Base-by-base conservation (phyloP, 2,329 filamentous ascomycete genomes). In the Orbilia quercus region DNA sequence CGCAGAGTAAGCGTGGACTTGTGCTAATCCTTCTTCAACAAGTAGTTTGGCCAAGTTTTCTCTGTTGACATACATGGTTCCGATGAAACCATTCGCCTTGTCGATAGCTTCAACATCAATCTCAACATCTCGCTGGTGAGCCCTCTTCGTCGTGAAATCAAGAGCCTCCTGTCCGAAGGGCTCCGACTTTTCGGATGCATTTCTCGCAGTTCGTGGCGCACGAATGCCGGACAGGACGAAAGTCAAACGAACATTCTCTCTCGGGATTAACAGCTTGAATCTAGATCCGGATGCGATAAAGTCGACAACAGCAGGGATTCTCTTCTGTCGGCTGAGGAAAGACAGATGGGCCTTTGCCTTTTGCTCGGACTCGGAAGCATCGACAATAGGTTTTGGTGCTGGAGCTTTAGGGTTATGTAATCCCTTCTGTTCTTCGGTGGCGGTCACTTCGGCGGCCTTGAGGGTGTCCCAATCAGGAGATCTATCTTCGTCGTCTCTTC, bases 81-180 rank as follows among this genome's bases (percentile, higher is more conserved):
- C 95, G 77, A 99, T 98, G 84, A 99, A 99, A 38, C 95, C 95
- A 78, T 95, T 95, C 23, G 95, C 89, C 84, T 97, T 98, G 85
- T 99, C 95, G 77, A 92, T 91, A 78, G 93, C 92, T 80, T 96
- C 89, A 18, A 99, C 90, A 78, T 99, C 93, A 69, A 99, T 91
- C 81, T 98, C 94, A 53, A 95, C 93, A 81, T 99, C 95, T 62
- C 95, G 89, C 83, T 99, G 95, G 84, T 92, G 90, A 82, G 90
- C 92, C 67, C 93, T 88, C 78, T 88, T 89, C 82, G 91, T 92
- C 53, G 94, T 93, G 77, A 98, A 89, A 55, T 99, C 94, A 75
- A 96, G 87, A 1, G 94, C 94, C 82, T 99, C 95, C 80, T 96
- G 91, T 22, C 95, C 95, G 77, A 96, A 98, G 0, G 95, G 93